phyloP scores from a whole-genome alignment of 225 moss, liverwort and hornwort genomes.

The Anthoceros angustus region DNA sequence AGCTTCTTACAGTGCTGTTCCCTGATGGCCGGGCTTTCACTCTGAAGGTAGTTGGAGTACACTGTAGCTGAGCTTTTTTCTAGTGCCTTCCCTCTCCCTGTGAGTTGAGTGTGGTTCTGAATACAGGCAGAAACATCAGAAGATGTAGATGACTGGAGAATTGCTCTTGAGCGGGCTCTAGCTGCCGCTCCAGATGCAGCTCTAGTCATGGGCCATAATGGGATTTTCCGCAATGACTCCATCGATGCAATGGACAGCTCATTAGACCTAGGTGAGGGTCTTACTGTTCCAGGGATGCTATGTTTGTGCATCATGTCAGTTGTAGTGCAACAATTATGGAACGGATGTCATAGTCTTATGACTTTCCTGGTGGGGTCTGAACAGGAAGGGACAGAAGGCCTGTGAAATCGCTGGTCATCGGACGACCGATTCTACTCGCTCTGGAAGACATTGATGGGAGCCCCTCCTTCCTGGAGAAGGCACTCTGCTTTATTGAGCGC shows the following conservation, averaged over 20 bases:
- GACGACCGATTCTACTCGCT: slow-evolving; percentile 81
- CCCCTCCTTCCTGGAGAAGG: slow-evolving; percentile 89
- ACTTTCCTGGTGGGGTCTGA: not conserved
- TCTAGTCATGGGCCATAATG: slow-evolving; percentile 58
- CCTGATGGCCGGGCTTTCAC: slow-evolving; percentile 85
- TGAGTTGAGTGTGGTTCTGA: not conserved
- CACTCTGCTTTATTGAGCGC: slow-evolving; percentile 74
- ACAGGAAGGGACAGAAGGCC: slow-evolving; percentile 66
- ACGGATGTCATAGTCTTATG: too few relatives aligned
- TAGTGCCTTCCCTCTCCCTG: not conserved
- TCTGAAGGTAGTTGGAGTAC: slow-evolving; percentile 44
- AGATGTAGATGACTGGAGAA: slow-evolving; percentile 97
- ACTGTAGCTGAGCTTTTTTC: not conserved
- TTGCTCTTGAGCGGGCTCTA: slow-evolving; percentile 78
- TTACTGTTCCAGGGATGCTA: not conserved
- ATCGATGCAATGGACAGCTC: slow-evolving; percentile 74
- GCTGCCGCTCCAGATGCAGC: slow-evolving; percentile 89
- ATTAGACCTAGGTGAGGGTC: slow-evolving; percentile 19
- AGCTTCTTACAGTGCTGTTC: slow-evolving; percentile 83
- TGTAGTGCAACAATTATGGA: too few relatives aligned
- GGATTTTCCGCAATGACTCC: slow-evolving; percentile 66
- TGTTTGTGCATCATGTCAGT: not conserved
- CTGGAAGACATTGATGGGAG: slow-evolving; percentile 88
- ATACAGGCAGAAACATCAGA: slow-evolving; percentile 74
- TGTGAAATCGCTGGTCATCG: slow-evolving; percentile 67